These are phyloP conservation scores for Cryptococcus amylolentus DNA, from an alignment of 1,284 basidiomycete species.

Conservation along the genomic window DNA sequence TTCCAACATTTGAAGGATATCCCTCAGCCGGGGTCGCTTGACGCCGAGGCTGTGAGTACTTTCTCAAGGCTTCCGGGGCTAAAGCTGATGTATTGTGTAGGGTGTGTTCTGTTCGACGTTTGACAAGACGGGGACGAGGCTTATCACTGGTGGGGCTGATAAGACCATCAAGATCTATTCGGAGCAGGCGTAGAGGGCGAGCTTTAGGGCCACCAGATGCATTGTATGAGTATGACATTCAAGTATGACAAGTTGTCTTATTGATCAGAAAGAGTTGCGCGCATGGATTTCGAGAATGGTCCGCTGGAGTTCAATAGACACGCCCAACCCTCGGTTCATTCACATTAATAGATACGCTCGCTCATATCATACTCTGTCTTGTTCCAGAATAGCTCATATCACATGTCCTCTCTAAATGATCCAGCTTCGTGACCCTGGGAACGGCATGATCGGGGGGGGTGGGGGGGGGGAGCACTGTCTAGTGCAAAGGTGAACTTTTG, in stretches of 20 bases:
- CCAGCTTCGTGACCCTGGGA: no score
- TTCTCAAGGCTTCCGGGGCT: not conserved
- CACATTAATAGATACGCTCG: no score
- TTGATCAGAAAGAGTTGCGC: no score
- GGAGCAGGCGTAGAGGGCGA: conserved; percentile 34
- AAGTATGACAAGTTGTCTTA: no score
- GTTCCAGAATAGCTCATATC: no score
- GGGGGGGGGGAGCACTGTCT: no score
- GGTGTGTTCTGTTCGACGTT: conserved; percentile 90
- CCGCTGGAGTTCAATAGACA: not conserved
- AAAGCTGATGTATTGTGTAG: conserved; percentile 19
- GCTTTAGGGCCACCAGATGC: conserved; percentile 4
- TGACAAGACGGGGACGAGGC: conserved; percentile 86
- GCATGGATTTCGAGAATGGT: no score
- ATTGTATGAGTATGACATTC: conserved; percentile 5
- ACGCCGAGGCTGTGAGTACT: conserved; percentile 78
- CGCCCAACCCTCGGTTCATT: not conserved
- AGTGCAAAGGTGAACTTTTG: no score
- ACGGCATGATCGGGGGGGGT: no score
- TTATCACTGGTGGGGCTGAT: conserved; percentile 96
- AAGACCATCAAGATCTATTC: conserved; percentile 82
- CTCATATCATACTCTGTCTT: no score
- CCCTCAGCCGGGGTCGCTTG: conserved; percentile 93
- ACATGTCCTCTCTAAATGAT: not conserved
- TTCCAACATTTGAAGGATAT: conserved; percentile 94